Conservation (phyloP, 1,139 yeast species). For the Zygoascus meyerae region DNA sequence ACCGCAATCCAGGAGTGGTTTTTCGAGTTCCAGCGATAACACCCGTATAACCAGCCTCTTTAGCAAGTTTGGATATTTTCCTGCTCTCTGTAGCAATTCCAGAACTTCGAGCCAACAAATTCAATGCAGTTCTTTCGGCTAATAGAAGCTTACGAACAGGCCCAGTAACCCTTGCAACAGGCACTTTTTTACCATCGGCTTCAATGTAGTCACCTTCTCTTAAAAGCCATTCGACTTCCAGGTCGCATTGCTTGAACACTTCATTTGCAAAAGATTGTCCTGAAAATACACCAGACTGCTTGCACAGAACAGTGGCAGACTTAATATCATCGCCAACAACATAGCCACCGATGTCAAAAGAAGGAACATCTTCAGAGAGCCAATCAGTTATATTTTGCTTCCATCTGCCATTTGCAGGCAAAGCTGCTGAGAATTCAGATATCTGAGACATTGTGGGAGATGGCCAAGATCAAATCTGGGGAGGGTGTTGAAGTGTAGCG, state of each 20-base stretch:
- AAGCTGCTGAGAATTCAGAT: conserved; percentile 35
- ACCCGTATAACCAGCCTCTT: conserved; percentile 68
- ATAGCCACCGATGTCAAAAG: conserved; percentile 89
- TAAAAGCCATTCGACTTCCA: conserved; percentile 64
- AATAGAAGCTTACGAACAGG: conserved; percentile 71
- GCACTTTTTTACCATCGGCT: conserved; percentile 47
- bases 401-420: conserved; percentile 77
- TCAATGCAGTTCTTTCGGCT: conserved; percentile 84
- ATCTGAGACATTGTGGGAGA: neutral
- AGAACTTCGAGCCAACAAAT: conserved; percentile 73
- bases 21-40: conserved; percentile 95
- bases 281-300: conserved; percentile 72
- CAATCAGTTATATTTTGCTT: conserved; percentile 67
- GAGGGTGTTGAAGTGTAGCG: neutral
- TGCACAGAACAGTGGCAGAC: conserved; percentile 74
- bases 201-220: conserved; percentile 62
- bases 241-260: conserved; percentile 69
- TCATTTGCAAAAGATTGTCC: conserved; percentile 91
- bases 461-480: neutral
- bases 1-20: conserved; percentile 92
- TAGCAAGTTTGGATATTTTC: conserved; percentile 55
- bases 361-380: conserved; percentile 84
- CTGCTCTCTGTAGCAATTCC: conserved; percentile 80
- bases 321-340: conserved; percentile 79
- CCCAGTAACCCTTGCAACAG: conserved; percentile 74